Evolutionary conservation across 208 protist genomes (phyloP), one percentile per base, ranked within the genome.

Genomic region (Blechomonas ayalai): DNA sequence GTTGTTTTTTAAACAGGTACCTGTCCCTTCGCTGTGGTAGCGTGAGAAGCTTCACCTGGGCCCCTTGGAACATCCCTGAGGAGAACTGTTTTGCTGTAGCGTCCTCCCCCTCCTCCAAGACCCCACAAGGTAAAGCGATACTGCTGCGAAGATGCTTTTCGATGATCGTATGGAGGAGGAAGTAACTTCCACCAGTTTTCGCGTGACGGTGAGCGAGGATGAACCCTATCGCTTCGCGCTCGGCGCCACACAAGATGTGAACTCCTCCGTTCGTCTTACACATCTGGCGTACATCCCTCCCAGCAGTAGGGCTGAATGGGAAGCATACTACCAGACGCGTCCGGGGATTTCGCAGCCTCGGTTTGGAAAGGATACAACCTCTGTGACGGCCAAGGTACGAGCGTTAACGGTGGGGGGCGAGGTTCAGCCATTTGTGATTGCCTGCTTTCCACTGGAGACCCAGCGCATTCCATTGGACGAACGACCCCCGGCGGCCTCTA

Each of bases 281-380:
- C 83, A 92, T 43, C 58, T 92, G 41, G 64, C 60, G 32, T 92
- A 89, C 63, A 72, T 72, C 4, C 83, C 83, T 1, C 83, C 83
- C 12, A 55, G 44, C 20, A 66, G 65, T 0, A 18, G 41, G 16
- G 68, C 65, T 37, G 76, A 59, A 23, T 29, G 65, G 41, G 25
- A 50, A 28, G 25, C 43, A 12, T 87, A 81, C 52, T 37, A 66
- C 24, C 25, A 47, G 7, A 20, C 40, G 8, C 32, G 59, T 23
- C 52, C 38, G 2, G 32, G 56, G 36, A 8, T 15, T n/a, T 35
- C 16, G 20, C 31, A 44, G 18, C 43, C 42, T 20, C 46, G 31
- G 8, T 12, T 54, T 35, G 29, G 4, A 28, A 20, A 5, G 19
- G 29, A 28, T 13, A 19, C 5, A 20, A 25, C 57, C 19, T 75